These are phyloP conservation scores for Botrytis squamosa DNA, from an alignment of 2,329 filamentous ascomycete genomes.

Conservation along the genomic window DNA sequence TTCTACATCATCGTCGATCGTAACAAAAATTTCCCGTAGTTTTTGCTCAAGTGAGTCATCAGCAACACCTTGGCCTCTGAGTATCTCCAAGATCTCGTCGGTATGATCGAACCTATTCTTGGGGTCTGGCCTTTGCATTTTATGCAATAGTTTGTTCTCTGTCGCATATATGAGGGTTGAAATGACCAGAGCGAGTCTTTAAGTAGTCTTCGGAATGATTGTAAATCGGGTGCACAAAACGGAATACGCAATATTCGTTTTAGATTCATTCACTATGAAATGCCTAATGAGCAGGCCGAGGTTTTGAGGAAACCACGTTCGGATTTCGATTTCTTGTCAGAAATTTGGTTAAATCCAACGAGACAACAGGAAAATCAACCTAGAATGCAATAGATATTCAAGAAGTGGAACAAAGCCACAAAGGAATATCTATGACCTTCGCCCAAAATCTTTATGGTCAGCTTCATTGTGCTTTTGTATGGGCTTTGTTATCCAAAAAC, in stretches of 20 bases:
- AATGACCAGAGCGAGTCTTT: background rate
- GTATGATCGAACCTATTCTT: background rate
- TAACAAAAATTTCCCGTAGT: background rate
- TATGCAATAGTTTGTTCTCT: background rate
- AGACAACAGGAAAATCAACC: background rate
- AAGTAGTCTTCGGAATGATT: background rate
- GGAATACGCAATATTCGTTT: background rate
- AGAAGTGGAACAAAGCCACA: background rate
- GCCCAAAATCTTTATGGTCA: background rate
- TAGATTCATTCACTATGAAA: background rate
- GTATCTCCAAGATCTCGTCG: background rate
- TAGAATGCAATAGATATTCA: background rate
- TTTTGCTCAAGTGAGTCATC: background rate
- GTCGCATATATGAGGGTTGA: background rate
- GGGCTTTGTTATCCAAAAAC: background rate
- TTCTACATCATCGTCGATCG: background rate
- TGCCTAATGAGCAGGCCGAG: background rate
- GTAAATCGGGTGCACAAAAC: background rate
- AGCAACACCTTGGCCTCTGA: background rate
- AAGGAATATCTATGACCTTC: background rate
- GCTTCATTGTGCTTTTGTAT: background rate
- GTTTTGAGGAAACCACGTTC: background rate
- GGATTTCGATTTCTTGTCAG: background rate
- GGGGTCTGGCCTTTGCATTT: background rate
- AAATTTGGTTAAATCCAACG: background rate